Conservation (phyloP, 176 grass and related monocot species). For the Chloris gayana region DNA sequence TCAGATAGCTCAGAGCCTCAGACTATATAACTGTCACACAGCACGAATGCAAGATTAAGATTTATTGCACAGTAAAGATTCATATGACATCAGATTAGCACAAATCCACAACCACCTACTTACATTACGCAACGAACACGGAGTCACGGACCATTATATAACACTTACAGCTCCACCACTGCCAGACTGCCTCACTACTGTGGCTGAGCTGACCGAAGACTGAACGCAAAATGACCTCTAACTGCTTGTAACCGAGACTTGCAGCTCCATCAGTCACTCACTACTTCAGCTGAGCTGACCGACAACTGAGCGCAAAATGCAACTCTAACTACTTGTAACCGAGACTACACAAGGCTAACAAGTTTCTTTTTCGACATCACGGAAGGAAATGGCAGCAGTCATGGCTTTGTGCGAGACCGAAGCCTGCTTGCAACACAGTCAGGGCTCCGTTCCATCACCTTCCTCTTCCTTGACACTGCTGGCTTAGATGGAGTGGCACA, state of each 20-base stretch:
- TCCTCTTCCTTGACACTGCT: slow-evolving; percentile 26
- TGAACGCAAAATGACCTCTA: no score
- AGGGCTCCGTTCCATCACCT: slow-evolving; percentile 39
- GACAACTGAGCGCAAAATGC: neutral
- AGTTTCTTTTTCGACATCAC: neutral
- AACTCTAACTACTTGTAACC: neutral
- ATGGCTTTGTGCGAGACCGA: slow-evolving; percentile 33
- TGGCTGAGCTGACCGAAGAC: no score
- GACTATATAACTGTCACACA: no score
- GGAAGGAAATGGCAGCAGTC: slow-evolving; percentile 8
- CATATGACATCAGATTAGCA: neutral
- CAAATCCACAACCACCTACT: neutral
- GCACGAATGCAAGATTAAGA: neutral
- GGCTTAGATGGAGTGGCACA: slow-evolving; percentile 41
- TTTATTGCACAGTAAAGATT: neutral
- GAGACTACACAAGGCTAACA: neutral
- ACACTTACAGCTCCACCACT: no score
- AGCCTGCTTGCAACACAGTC: slow-evolving; percentile 60
- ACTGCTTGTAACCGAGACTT: no score
- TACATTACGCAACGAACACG: neutral
- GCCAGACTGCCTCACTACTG: no score
- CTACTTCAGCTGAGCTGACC: neutral
- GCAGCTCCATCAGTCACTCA: neutral
- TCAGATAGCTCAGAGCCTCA: no score
- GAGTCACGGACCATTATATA: no score